A percentile compares a stretch with the other conserved stretches of the same genome.
Conservation (phyloP, 495 filamentous ascomycete species). For the Durotheca rogersii region DNA sequence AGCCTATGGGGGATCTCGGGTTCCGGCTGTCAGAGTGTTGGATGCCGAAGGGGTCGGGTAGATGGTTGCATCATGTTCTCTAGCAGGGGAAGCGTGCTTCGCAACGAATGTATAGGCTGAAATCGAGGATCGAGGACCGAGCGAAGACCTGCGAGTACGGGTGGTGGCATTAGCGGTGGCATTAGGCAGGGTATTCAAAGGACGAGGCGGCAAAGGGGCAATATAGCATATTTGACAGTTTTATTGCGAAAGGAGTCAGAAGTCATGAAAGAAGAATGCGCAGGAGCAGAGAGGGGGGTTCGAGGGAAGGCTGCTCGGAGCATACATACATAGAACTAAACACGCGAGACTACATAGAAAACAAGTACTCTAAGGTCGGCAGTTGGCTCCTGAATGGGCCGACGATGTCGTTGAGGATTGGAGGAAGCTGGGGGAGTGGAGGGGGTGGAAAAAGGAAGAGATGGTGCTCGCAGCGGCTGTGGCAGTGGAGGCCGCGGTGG, state of each 20-base stretch:
- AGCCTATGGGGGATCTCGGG: constrained; percentile 27
- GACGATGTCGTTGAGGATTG: constrained; percentile 3
- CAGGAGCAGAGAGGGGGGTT: constrained; percentile 14
- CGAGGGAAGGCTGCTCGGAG: background rate
- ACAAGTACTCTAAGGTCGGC: constrained; percentile 10
- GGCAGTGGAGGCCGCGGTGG: constrained; percentile 4
- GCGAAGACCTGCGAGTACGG: constrained; percentile 30
- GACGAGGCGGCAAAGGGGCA: constrained; percentile 8
- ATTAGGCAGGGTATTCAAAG: constrained; percentile 24
- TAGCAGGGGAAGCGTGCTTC: constrained; percentile 19
- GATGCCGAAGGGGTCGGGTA: constrained; percentile 28
- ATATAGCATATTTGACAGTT: constrained; percentile 3
- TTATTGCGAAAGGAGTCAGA: constrained; percentile 25
- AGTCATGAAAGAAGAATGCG: constrained; percentile 22
- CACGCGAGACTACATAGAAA: constrained; percentile 23
- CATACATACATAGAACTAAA: constrained; percentile 28
- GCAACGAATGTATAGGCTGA: constrained; percentile 29
- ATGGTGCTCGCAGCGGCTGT: constrained; percentile 4
- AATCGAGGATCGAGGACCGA: constrained; percentile 21
- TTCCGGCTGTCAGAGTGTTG: constrained; percentile 34
- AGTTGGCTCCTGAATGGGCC: constrained; percentile 1
- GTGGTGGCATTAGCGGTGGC: constrained; percentile 18
- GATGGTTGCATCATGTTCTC: constrained; percentile 35
- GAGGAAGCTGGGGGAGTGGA: constrained; percentile 2
- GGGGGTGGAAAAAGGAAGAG: constrained; percentile 6